Percentiles rank a stretch among this genome's conserved stretches.
Conservation (phyloP, 352 stramenopile species). For the Phytopythium litorale region DNA sequence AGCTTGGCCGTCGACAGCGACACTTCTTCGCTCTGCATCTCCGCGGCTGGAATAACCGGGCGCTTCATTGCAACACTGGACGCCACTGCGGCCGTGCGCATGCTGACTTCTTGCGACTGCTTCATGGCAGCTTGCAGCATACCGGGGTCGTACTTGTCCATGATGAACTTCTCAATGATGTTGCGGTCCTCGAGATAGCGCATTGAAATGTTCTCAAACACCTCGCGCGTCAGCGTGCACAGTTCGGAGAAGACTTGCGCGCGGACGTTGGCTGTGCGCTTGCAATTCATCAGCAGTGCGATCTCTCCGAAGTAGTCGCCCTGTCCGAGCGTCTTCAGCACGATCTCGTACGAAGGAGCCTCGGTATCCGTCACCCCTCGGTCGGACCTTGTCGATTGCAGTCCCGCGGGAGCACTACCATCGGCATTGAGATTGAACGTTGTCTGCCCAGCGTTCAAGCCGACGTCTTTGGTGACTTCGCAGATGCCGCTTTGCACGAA, state of each 20-base stretch:
- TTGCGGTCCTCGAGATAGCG: constrained; percentile 73
- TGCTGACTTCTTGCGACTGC: constrained; percentile 64
- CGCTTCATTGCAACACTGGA: background rate
- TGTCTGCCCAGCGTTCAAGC: background rate
- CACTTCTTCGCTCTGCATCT: background rate
- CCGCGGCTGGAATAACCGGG: too few relatives aligned
- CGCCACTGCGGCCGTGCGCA: constrained; percentile 19
- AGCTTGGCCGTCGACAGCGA: constrained; percentile 16
- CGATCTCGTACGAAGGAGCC: constrained; percentile 37
- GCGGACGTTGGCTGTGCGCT: constrained; percentile 74
- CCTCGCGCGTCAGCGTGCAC: constrained; percentile 65
- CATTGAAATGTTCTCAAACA: constrained; percentile 73
- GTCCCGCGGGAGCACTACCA: too few relatives aligned
- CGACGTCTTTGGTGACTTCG: constrained; percentile 79
- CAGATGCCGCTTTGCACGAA: constrained; percentile 80
- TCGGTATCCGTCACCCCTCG: constrained; percentile 3
- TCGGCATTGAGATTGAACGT: background rate
- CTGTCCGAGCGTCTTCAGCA: constrained; percentile 63
- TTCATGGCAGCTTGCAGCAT: constrained; percentile 78
- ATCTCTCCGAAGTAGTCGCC: constrained; percentile 85
- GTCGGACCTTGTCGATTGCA: background rate
- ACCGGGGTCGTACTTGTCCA: constrained; percentile 75
- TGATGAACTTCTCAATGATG: constrained; percentile 85
- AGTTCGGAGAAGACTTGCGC: constrained; percentile 71
- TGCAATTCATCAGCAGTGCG: constrained; percentile 81